Evolutionary conservation across 176 grass and related monocot species (phyloP).

Genomic region (Aegilops speltoides): DNA sequence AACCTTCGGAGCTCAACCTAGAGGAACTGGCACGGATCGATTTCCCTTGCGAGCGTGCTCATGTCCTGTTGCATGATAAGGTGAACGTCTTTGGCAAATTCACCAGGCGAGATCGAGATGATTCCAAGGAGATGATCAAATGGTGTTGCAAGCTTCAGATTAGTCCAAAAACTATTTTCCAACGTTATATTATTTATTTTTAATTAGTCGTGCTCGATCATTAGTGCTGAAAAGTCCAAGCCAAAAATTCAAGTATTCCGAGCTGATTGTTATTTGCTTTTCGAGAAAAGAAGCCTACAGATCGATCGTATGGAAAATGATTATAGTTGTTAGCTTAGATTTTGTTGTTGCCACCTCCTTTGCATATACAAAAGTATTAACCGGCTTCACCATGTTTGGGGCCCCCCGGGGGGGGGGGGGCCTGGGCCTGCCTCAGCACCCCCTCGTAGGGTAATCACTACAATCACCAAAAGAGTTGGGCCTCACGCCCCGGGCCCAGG

Average conservation of each 20-base stretch:
- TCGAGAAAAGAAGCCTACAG: not conserved
- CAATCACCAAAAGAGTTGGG: too few relatives aligned
- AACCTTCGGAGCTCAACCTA: not conserved
- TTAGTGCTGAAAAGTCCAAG: not conserved
- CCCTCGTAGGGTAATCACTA: too few relatives aligned
- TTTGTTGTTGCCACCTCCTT: too few relatives aligned
- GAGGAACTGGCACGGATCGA: not conserved
- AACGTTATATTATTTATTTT: not conserved
- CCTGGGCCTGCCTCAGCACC: too few relatives aligned
- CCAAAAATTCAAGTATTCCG: not conserved
- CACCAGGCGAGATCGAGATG: not conserved
- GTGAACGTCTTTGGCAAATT: not conserved
- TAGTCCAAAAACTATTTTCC: not conserved
- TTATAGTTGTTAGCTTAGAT: too few relatives aligned
- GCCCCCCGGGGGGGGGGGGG: too few relatives aligned
- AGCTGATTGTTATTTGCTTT: not conserved
- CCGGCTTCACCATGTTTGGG: too few relatives aligned
- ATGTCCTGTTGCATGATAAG: not conserved
- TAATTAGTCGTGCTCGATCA: not conserved
- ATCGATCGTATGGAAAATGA: too few relatives aligned
- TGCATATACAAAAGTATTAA: too few relatives aligned
- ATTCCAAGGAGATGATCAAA: not conserved
- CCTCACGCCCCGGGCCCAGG: too few relatives aligned
- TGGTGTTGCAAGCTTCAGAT: conserved; percentile 8
- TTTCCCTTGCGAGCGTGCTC: not conserved